Conservation (phyloP, 2,329 filamentous ascomycete genomes). For the Beauveria asiatica region DNA sequence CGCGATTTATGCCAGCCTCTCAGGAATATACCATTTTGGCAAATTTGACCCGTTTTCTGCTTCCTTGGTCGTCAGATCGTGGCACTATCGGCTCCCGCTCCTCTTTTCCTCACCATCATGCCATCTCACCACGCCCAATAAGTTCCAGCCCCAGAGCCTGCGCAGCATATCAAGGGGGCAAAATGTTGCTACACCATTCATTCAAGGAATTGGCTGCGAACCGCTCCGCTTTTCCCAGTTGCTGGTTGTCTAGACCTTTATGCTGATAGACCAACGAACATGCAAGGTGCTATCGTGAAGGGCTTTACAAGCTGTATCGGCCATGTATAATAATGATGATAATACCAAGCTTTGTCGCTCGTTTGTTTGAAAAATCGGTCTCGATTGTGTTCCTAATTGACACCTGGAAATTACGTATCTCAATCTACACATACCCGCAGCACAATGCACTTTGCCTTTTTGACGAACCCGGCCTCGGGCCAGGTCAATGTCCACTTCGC, state of each 20-base stretch:
- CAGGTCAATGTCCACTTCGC: neutral
- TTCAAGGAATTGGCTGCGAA: neutral
- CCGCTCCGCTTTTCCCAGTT: neutral
- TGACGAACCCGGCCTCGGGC: slow-evolving; percentile 2
- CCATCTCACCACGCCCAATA: neutral
- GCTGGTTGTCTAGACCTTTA: neutral
- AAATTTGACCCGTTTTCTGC: neutral
- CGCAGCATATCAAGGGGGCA: neutral
- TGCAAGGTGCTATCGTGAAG: neutral
- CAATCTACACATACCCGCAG: neutral
- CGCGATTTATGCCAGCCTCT: neutral
- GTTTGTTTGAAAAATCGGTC: neutral
- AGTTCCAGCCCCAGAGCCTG: neutral
- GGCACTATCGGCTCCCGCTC: neutral
- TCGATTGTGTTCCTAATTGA: no score
- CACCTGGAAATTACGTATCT: neutral
- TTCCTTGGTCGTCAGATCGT: neutral
- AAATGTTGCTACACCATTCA: neutral
- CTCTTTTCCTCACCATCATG: neutral
- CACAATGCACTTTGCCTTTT: neutral
- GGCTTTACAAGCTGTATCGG: neutral
- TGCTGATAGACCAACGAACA: neutral
- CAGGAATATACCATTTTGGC: neutral
- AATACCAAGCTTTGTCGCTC: neutral
- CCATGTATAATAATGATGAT: neutral